Evolutionary conservation across 805 yeast species (phyloP).

Genomic region (Starmerella apis): DNA sequence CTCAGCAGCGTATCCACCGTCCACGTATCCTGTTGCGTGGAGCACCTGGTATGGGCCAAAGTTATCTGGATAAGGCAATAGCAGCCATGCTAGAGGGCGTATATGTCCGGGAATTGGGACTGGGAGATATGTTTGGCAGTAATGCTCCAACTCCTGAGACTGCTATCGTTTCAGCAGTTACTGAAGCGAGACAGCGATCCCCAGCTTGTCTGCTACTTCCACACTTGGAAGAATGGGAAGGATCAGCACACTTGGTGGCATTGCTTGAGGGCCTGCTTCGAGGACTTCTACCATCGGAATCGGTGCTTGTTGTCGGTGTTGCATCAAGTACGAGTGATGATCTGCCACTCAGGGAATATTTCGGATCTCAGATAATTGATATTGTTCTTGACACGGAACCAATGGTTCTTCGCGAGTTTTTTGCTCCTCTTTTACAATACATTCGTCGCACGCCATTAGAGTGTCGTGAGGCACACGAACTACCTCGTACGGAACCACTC

Average conservation of each 20-base stretch:
- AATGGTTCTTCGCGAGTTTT: conserved; percentile 46
- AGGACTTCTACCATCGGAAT: conserved; percentile 59
- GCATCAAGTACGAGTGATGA: conserved; percentile 38
- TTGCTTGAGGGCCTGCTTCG: conserved; percentile 53
- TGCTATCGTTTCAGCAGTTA: conserved; percentile 66
- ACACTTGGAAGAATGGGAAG: conserved; percentile 57
- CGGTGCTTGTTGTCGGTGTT: conserved; percentile 62
- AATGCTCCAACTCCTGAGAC: conserved; percentile 61
- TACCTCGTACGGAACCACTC: conserved; percentile 26
- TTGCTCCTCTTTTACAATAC: conserved; percentile 43
- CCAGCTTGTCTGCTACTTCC: conserved; percentile 83
- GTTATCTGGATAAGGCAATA: conserved; percentile 71
- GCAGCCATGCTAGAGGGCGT: conserved; percentile 77
- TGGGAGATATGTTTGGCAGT: conserved; percentile 43
- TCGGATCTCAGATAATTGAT: conserved; percentile 43
- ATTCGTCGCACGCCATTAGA: conserved; percentile 58
- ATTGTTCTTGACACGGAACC: conserved; percentile 33
- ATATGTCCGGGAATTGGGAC: conserved; percentile 70
- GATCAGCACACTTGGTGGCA: conserved; percentile 60
- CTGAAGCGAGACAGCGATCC: conserved; percentile 80
- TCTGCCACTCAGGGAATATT: conserved; percentile 36
- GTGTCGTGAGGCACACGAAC: conserved; percentile 52
- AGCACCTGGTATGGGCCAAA: conserved; percentile 71
- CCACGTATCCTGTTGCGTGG: conserved; percentile 77
- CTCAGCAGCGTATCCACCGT: conserved; percentile 59